Evolutionary conservation across 495 filamentous ascomycete species (phyloP), one percentile per base, ranked within the genome.

Genomic region (Cairneyella variabilis): DNA sequence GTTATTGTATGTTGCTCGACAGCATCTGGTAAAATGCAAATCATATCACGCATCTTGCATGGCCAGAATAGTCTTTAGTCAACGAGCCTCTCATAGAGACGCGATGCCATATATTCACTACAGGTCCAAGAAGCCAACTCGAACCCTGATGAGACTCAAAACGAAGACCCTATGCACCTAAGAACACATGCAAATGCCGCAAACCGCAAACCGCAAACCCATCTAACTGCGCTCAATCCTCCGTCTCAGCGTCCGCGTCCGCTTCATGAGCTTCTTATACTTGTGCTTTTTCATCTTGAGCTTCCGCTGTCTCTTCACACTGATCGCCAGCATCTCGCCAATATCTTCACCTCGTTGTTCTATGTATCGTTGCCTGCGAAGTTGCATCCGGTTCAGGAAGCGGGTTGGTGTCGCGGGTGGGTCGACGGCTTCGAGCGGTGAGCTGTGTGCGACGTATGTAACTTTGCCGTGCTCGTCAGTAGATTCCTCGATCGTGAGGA

Each of bases 211-310:
- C 16, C 30, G 23, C 3, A 28, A 52, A 52, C 32, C 38, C 42
- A 17, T 65, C 59, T 65, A 65, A 50, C 56, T 61, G 17, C 82
- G 70, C 63, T 96, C 93, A 64, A 95, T 75, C 73, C 88, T 93
- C 62, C 91, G 83, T 67, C 95, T 84, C 76, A 90, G 64, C 65
- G 89, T 95, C 65, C 92, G 81, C 62, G 95, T 99, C 71, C 82
- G 78, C 76, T 81, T 85, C 87, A 95, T 88, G 56, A 99, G 77
- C 82, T 97, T 97, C 92, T 96, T 97, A 69, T 95, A 95, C 82
- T 98, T 98, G 76, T 97, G 91, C 79, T 97, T 98, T 89, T 98
- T 98, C 91, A 98, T 98, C 82, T 92, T 96, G 66, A 91, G 72
- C 72, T 88, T 90, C 63, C 90, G 77, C 57, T 90, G 86, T 70